Conservation (phyloP, 768 basidiomycete genomes). For the Erythrobasidium yunnanense region DNA sequence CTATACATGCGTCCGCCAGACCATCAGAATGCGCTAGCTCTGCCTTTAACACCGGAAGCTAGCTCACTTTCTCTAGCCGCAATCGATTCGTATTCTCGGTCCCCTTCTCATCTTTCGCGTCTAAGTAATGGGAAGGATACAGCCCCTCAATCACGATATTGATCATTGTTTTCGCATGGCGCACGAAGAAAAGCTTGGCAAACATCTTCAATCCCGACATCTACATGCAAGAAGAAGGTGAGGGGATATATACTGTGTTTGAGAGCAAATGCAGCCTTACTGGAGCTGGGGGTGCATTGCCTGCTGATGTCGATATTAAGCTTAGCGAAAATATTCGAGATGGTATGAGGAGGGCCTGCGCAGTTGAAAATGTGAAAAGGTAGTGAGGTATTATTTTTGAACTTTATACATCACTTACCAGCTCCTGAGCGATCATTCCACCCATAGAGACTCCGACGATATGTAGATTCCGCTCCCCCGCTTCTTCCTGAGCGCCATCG, state of each 20-base stretch:
- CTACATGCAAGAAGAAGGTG: background rate
- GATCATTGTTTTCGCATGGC: conserved; percentile 26
- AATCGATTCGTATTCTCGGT: conserved; percentile 3
- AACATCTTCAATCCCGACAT: conserved; percentile 5
- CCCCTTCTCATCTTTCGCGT: conserved; percentile 3
- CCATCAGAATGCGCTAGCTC: background rate
- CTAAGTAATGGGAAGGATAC: conserved; percentile 29
- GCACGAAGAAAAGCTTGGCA: background rate
- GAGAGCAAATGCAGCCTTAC: background rate
- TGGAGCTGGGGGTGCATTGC: background rate
- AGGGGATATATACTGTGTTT: background rate
- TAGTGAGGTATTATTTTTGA: background rate
- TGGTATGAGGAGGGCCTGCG: conserved; percentile 32
- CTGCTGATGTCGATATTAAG: conserved; percentile 30
- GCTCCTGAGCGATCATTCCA: conserved; percentile 34
- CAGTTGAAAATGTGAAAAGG: background rate
- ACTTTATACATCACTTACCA: conserved; percentile 5
- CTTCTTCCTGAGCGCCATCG: too few species aligned
- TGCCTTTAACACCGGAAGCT: background rate
- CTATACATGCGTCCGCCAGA: background rate
- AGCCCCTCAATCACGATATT: conserved; percentile 25
- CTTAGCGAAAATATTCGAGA: conserved; percentile 25
- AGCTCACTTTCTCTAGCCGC: conserved; percentile 9
- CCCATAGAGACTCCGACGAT: conserved; percentile 34
- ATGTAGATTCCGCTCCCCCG: background rate